Percentiles rank a stretch among this genome's conserved stretches.
Conservation (phyloP, 2,329 filamentous ascomycete genomes). For the Colletotrichum orchidophilum region DNA sequence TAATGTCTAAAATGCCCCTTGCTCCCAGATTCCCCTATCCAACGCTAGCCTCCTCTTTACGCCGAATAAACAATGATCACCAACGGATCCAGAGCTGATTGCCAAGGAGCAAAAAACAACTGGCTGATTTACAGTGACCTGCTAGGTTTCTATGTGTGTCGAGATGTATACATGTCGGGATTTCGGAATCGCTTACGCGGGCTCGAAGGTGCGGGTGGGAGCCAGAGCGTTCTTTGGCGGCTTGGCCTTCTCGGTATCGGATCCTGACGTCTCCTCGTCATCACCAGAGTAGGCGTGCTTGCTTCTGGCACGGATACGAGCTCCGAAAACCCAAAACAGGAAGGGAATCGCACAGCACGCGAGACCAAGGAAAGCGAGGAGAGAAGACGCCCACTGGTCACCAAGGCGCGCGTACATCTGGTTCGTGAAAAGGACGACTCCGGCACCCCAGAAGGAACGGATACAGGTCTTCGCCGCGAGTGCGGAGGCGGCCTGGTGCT, state of each 20-base stretch:
- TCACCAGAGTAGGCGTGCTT: conserved; percentile 78
- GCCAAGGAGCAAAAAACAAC: background rate
- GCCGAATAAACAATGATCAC: conserved; percentile 10
- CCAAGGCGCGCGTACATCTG: conserved; percentile 82
- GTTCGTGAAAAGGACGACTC: conserved; percentile 79
- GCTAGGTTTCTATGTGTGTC: background rate
- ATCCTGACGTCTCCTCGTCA: conserved; percentile 51
- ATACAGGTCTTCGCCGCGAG: conserved; percentile 85
- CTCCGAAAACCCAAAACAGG: conserved; percentile 82
- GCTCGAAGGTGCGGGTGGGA: conserved; percentile 24
- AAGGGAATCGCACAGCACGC: conserved; percentile 86
- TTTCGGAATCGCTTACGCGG: background rate
- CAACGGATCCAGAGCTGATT: background rate
- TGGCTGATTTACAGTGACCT: background rate
- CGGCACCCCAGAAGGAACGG: conserved; percentile 82
- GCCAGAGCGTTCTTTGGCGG: conserved; percentile 24
- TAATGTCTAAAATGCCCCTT: background rate
- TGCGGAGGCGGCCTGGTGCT: conserved; percentile 80
- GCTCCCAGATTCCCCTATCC: background rate
- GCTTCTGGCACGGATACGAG: conserved; percentile 72
- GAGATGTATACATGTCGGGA: too few relatives aligned
- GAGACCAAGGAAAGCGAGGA: conserved; percentile 78
- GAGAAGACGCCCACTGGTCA: conserved; percentile 78
- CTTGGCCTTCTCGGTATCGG: conserved; percentile 50
- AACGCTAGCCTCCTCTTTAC: background rate